Conservation (phyloP, 2,329 filamentous ascomycete genomes). For the Beauveria australis region DNA sequence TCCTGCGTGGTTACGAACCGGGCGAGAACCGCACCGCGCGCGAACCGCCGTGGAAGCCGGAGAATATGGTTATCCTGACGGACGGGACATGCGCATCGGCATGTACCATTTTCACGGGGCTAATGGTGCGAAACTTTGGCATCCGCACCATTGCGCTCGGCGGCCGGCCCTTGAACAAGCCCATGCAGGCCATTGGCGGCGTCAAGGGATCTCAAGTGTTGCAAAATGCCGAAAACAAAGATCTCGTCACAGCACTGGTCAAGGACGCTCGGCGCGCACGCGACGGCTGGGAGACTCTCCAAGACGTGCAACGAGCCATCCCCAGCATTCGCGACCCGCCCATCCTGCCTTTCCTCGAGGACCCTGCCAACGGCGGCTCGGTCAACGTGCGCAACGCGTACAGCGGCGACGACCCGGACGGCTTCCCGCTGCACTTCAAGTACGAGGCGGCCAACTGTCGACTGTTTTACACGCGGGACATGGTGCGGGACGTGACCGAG, state of each 20-base stretch:
- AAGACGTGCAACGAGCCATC: neutral
- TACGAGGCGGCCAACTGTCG: slow-evolving; percentile 54
- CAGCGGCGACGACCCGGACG: slow-evolving; percentile 14
- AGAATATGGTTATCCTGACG: slow-evolving; percentile 17
- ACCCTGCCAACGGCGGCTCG: neutral
- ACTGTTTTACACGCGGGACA: slow-evolving; percentile 48
- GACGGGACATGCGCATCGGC: slow-evolving; percentile 18
- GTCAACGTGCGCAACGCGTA: slow-evolving; percentile 18
- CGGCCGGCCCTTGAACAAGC: slow-evolving; percentile 43
- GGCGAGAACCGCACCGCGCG: neutral
- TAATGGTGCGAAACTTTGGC: slow-evolving; percentile 8
- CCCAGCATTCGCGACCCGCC: slow-evolving; percentile 2
- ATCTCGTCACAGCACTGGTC: neutral
- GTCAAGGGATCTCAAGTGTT: slow-evolving; percentile 40
- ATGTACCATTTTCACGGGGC: slow-evolving; percentile 14
- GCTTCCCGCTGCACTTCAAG: slow-evolving; percentile 47
- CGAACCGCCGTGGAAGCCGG: neutral
- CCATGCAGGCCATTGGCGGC: slow-evolving; percentile 59
- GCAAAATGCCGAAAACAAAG: neutral
- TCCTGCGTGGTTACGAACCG: neutral
- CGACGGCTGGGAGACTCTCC: neutral
- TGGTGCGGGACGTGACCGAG: slow-evolving; percentile 40
- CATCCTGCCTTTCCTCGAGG: neutral
- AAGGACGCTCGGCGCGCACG: neutral
- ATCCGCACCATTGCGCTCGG: slow-evolving; percentile 46